Evolutionary conservation across 2,329 filamentous ascomycete species (phyloP), one percentile per base, ranked within the genome.

Genomic region (Geoglossum cookeanum): DNA sequence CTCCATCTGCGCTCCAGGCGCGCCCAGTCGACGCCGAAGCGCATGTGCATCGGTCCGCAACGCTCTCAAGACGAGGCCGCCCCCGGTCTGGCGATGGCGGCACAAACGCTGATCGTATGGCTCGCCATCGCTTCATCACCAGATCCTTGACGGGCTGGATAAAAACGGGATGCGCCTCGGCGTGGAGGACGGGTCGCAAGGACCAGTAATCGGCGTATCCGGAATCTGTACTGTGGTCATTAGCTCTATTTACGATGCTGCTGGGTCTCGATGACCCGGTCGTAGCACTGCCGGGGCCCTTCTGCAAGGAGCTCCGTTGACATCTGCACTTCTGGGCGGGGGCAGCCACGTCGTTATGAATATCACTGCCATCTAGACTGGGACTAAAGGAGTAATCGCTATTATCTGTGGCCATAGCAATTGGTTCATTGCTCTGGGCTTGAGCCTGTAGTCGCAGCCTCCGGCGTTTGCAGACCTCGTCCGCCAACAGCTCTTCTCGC

Each of bases 401-500:
- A 22, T 53, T 27, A 22, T 53, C 49, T 33, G 49, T 22, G 22
- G 22, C 30, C 49, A n/a, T 32, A 3, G 49, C 30, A 22, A 22
- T 9, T 22, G 15, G 4, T 22, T 17, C 42, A 17, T 17, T 4
- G 42, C 42, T 22, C 7, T 17, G 42, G 1, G 6, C 22, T 17
- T 45, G n/a, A 45, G 42, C 42, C 42, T 45, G 42, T 4, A 22
- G n/a, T 17, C 49, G 49, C 49, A 53, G 13, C 8, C 49, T 33
- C 5, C 49, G 49, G 2, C 49, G 49, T 37, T 37, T 33, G 30
- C 35, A 29, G 13, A 44, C 17, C 45, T 47, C 37, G n/a, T 48
- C 44, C 42, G 57, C 58, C 52, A 60, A 22, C n/a, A 22, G 30
- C 42, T 30, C 37, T 42, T 60, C 58, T 17, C 39, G 44, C 2